Percentiles rank a stretch among this genome's conserved stretches.
Evolutionary conservation across 345 rosid genomes (phyloP).

Genomic region (Luvunga scandens): DNA sequence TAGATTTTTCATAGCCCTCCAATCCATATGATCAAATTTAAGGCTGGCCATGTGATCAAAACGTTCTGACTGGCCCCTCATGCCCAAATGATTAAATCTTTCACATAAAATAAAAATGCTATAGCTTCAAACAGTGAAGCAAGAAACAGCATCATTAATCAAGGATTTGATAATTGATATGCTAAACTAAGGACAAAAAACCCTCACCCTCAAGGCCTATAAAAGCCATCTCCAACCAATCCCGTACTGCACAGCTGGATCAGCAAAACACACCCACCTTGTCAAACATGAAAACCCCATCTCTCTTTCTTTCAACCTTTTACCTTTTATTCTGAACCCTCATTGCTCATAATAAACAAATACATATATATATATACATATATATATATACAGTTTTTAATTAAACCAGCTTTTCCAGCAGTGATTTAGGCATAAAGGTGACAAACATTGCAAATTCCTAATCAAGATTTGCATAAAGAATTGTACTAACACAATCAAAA

Average conservation of each 20-base stretch:
- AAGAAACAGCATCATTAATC: slow-evolving; percentile 27
- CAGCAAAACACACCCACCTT: slow-evolving; percentile 23
- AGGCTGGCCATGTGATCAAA: slow-evolving; percentile 9
- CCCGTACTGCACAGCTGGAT: slow-evolving; percentile 44
- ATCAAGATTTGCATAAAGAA: slow-evolving; percentile 10
- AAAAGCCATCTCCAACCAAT: slow-evolving; percentile 20
- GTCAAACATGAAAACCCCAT: slow-evolving; percentile 25
- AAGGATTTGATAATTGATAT: slow-evolving; percentile 14
- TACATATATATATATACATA: slow-evolving; percentile 13
- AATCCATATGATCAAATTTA: background rate
- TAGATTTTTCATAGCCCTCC: background rate
- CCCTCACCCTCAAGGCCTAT: background rate
- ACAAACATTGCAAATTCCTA: background rate
- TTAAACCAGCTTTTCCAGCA: slow-evolving; percentile 33
- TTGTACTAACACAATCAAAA: background rate
- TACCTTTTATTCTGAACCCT: slow-evolving; percentile 12
- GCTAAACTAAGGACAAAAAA: slow-evolving; percentile 24
- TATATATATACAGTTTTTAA: slow-evolving; percentile 16
- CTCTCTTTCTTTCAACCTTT: slow-evolving; percentile 11
- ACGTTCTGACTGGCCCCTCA: slow-evolving; percentile 4
- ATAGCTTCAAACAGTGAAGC: slow-evolving; percentile 24
- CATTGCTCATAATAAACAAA: slow-evolving; percentile 13
- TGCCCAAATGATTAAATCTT: slow-evolving; percentile 19
- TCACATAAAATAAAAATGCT: background rate
- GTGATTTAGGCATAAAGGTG: slow-evolving; percentile 12